A percentile compares a stretch with the other conserved stretches of the same genome.
These are phyloP conservation scores for Pythium phragmitis DNA, from an alignment of 352 stramenopile genomes.

Conservation along the genomic window DNA sequence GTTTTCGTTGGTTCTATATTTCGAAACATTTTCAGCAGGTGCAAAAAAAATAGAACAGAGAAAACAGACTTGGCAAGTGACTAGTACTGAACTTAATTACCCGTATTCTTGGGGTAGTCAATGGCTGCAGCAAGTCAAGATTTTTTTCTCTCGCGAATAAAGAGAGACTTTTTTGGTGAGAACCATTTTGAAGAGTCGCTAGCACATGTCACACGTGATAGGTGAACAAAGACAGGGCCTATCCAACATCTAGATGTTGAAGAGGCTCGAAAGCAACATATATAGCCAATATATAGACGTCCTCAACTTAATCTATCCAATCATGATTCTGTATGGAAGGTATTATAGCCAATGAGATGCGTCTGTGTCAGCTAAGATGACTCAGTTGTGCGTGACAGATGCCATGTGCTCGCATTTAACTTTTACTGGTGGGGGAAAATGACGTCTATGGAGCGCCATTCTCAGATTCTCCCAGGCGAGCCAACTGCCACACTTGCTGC, in stretches of 20 bases:
- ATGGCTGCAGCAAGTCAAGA: too few relatives aligned
- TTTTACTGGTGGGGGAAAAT: neutral
- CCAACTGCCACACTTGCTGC: neutral
- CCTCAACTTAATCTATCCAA: neutral
- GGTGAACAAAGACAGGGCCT: neutral
- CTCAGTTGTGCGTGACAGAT: neutral
- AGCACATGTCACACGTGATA: constrained; percentile 8
- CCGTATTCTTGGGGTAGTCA: too few relatives aligned
- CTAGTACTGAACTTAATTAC: too few relatives aligned
- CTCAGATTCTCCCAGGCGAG: too few relatives aligned
- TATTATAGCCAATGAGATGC: constrained; percentile 1
- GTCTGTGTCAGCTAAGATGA: constrained; percentile 4
- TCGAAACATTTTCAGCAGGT: too few relatives aligned
- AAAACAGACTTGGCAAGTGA: too few relatives aligned
- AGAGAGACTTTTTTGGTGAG: too few relatives aligned
- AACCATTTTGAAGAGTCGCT: too few relatives aligned
- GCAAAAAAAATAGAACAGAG: too few relatives aligned
- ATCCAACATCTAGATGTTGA: constrained; percentile 6
- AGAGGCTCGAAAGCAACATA: constrained; percentile 4
- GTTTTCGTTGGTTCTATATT: too few relatives aligned
- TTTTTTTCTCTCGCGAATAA: too few relatives aligned
- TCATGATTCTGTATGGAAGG: neutral
- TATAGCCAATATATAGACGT: constrained; percentile 10
- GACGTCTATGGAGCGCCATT: too few relatives aligned
- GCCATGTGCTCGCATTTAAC: neutral